These are phyloP conservation scores for Diatrype stigma DNA, from an alignment of 2,329 filamentous ascomycete species.

Conservation along the genomic window DNA sequence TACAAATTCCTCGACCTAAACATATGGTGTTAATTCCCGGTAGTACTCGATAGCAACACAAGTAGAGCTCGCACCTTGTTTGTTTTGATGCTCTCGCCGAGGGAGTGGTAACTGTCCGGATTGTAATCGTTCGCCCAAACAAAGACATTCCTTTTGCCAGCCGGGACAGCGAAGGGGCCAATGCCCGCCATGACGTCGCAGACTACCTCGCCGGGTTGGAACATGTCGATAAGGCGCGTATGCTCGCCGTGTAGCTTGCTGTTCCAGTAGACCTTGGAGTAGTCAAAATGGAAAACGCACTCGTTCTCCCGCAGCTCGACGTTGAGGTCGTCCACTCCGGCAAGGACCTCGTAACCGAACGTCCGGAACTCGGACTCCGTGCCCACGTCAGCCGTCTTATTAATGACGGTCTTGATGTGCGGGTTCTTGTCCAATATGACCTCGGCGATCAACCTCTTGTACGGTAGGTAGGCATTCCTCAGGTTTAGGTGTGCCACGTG, in stretches of 20 bases:
- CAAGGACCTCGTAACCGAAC: slow-evolving; percentile 86
- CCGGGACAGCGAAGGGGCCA: slow-evolving; percentile 89
- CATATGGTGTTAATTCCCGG: slow-evolving; percentile 7
- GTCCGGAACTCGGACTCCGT: slow-evolving; percentile 82
- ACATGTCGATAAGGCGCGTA: slow-evolving; percentile 69
- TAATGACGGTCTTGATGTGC: slow-evolving; percentile 81
- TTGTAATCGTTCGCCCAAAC: slow-evolving; percentile 98
- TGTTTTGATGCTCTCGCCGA: slow-evolving; percentile 63
- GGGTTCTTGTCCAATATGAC: slow-evolving; percentile 89
- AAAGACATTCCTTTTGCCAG: slow-evolving; percentile 84
- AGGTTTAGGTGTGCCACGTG: slow-evolving; percentile 94
- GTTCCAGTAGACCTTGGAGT: slow-evolving; percentile 98
- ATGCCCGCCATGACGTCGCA: slow-evolving; percentile 98
- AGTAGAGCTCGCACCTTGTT: slow-evolving; percentile 64
- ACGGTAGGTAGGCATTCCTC: slow-evolving; percentile 74
- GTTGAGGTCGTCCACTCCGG: slow-evolving; percentile 73
- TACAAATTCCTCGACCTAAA: slow-evolving; percentile 63
- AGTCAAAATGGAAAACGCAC: slow-evolving; percentile 90
- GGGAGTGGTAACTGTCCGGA: slow-evolving; percentile 74
- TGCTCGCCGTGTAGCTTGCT: slow-evolving; percentile 87
- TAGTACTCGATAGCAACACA: no score
- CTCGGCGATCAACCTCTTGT: slow-evolving; percentile 80
- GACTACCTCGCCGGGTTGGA: slow-evolving; percentile 81
- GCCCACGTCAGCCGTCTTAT: slow-evolving; percentile 89
- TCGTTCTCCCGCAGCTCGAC: slow-evolving; percentile 78